Evolutionary conservation across 176 grass and related monocot genomes (phyloP).

Genomic region (Rhipidocladum racemiflorum): DNA sequence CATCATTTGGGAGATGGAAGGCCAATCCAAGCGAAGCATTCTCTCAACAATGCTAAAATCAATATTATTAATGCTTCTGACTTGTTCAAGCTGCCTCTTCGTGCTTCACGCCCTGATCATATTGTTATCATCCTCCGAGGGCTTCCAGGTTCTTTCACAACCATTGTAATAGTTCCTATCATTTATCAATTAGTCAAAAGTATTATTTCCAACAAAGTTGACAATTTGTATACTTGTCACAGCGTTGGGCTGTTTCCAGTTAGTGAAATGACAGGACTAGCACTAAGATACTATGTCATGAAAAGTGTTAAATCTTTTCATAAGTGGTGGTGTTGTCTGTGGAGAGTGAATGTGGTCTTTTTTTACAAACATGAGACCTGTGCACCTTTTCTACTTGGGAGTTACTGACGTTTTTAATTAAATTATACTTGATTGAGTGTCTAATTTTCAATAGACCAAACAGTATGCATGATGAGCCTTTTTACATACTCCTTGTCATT

Average conservation of each 20-base stretch:
- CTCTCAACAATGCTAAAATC: conserved; percentile 40
- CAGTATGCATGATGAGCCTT: not conserved
- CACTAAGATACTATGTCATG: not conserved
- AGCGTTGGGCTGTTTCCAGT: not conserved
- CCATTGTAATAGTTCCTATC: not conserved
- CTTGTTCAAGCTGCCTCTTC: conserved; percentile 78
- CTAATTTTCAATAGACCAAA: not conserved
- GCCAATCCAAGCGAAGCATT: conserved; percentile 12
- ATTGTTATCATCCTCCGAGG: conserved; percentile 93
- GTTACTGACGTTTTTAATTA: conserved; percentile 1
- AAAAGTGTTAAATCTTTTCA: not conserved
- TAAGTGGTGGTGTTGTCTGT: not conserved
- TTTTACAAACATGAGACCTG: not conserved
- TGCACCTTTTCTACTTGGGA: not conserved
- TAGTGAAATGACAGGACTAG: not conserved
- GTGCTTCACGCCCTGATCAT: conserved; percentile 80
- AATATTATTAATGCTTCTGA: conserved; percentile 61
- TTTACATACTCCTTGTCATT: conserved; percentile 11
- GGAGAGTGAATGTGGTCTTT: not conserved
- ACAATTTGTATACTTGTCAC: conserved; percentile 1
- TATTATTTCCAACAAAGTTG: not conserved
- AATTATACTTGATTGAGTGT: not conserved
- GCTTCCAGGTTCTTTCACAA: conserved; percentile 69
- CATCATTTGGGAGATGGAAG: conserved; percentile 36
- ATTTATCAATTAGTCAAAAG: conserved; percentile 12